Conservation (phyloP, 345 rosid genomes). For the Hibiscus mutabilis region DNA sequence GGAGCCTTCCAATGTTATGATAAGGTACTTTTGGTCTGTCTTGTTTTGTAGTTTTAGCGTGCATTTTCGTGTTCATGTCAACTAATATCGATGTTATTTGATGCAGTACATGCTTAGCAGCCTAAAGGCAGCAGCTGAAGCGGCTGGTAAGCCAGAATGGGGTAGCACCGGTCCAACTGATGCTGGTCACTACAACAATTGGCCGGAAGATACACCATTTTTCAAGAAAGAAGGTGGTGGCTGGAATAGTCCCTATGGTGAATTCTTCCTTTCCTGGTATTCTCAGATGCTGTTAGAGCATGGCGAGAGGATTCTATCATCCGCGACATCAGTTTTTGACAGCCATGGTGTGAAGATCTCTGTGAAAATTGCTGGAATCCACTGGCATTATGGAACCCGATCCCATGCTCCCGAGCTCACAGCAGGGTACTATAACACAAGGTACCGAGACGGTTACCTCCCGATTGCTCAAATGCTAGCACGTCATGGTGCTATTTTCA, state of each 20-base stretch:
- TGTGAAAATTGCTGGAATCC: constrained; percentile 86
- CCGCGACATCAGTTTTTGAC: constrained; percentile 51
- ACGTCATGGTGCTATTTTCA: constrained; percentile 77
- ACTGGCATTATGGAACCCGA: constrained; percentile 92
- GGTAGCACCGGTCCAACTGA: constrained; percentile 91
- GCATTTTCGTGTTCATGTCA: background rate
- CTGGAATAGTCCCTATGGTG: constrained; percentile 72
- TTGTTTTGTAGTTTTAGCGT: background rate
- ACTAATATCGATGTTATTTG: background rate
- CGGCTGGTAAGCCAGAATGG: constrained; percentile 84
- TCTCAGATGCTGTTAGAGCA: constrained; percentile 82
- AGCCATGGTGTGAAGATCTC: constrained; percentile 57
- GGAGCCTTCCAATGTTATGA: constrained; percentile 98
- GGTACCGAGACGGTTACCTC: constrained; percentile 79
- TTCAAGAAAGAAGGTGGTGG: constrained; percentile 82
- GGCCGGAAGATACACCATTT: constrained; percentile 93
- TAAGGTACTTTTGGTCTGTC: constrained; percentile 38
- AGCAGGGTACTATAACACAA: constrained; percentile 92
- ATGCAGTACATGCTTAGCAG: constrained; percentile 72
- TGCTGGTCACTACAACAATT: constrained; percentile 87
- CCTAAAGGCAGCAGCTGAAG: constrained; percentile 86
- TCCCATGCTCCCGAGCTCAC: constrained; percentile 99
- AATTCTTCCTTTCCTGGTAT: constrained; percentile 88
- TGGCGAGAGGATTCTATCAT: constrained; percentile 67
- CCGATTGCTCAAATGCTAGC: constrained; percentile 92